Evolutionary conservation across 257 asterid species (phyloP).

Genomic region (Scutellaria galericulata): DNA sequence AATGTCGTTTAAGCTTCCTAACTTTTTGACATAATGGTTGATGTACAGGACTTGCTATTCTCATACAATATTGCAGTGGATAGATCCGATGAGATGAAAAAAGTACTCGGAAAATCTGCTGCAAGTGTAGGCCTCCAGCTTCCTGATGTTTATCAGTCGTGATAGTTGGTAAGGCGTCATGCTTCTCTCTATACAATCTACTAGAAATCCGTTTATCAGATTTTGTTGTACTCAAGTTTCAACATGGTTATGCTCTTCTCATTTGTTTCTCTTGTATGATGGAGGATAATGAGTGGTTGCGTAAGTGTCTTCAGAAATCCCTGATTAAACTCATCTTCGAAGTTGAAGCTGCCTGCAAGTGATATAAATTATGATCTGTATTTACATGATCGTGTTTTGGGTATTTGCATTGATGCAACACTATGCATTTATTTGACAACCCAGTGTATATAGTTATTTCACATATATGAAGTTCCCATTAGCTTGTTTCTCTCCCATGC

Average conservation of each 20-base stretch:
- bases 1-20: background rate
- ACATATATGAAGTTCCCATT: too few relatives aligned
- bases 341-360: background rate
- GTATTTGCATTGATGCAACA: background rate
- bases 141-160: conserved; percentile 73
- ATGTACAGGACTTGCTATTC: conserved; percentile 70
- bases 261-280: background rate
- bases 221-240: background rate
- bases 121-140: conserved; percentile 94
- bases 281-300: background rate
- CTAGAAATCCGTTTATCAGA: background rate
- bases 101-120: conserved; percentile 76
- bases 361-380: background rate
- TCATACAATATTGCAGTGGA: conserved; percentile 92
- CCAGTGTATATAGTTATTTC: background rate
- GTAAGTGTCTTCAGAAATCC: background rate
- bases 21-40: background rate
- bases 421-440: background rate
- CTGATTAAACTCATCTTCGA: background rate
- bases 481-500: too few relatives aligned
- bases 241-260: background rate
- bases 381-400: background rate
- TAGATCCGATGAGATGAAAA: conserved; percentile 80
- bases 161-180: conserved; percentile 43
- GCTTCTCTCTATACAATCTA: background rate